phyloP scores from a whole-genome alignment of 2,329 filamentous ascomycete species.

The Amphichorda felina region DNA sequence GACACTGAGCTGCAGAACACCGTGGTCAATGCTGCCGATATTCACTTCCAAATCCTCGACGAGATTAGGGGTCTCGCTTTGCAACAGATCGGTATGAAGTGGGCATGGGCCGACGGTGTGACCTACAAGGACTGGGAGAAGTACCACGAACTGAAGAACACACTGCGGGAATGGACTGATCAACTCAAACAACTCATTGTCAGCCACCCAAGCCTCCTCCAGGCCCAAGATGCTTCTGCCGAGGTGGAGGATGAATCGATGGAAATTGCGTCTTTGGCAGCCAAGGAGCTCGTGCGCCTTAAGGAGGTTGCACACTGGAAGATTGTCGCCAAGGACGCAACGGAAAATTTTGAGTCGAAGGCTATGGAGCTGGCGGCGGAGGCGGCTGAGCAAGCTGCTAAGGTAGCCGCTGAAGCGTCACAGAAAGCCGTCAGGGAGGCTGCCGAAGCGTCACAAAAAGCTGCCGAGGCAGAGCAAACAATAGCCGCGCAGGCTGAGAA shows the following conservation, averaged over 20 bases:
- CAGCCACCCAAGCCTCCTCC: conserved; percentile 56
- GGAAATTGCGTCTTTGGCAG: conserved; percentile 64
- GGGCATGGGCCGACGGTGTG: conserved; percentile 91
- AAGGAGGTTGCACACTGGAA: conserved; percentile 84
- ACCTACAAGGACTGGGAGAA: conserved; percentile 97
- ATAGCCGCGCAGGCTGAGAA: conserved; percentile 14
- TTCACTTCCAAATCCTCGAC: conserved; percentile 72
- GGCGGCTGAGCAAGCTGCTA: conserved; percentile 7
- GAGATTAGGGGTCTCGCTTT: conserved; percentile 73
- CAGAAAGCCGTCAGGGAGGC: conserved; percentile 8
- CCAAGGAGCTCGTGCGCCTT: conserved; percentile 65
- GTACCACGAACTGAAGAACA: conserved; percentile 77
- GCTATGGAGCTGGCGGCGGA: conserved; percentile 46
- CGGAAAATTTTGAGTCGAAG: conserved; percentile 67
- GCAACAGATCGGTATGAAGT: conserved; percentile 85
- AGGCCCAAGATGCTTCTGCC: conserved; percentile 55
- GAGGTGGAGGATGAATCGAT: conserved; percentile 71
- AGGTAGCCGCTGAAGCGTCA: conserved; percentile 8
- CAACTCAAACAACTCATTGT: conserved; percentile 70
- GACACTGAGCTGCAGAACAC: conserved; percentile 57
- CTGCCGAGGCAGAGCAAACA: conserved; percentile 13
- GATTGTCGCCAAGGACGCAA: conserved; percentile 59
- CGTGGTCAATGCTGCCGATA: conserved; percentile 62
- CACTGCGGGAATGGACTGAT: conserved; percentile 73
- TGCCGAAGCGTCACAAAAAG: conserved; percentile 7